These are phyloP conservation scores for Colletotrichum incanum DNA, from an alignment of 2,329 filamentous ascomycete species.

Conservation along the genomic window DNA sequence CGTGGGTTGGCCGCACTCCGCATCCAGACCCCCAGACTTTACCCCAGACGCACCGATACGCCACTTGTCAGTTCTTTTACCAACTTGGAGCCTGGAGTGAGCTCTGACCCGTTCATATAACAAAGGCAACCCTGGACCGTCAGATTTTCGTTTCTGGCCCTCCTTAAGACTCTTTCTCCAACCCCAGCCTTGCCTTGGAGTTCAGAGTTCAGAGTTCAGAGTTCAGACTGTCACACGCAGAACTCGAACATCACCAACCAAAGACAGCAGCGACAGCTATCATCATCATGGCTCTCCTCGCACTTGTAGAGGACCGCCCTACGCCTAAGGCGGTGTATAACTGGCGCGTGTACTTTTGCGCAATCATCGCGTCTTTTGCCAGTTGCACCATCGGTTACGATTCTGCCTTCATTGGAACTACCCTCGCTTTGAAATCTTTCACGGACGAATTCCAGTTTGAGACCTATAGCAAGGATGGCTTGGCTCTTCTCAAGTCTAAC, in stretches of 20 bases:
- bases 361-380: constrained; percentile 69
- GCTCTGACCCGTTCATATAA: constrained; percentile 33
- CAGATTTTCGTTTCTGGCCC: not conserved
- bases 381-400: constrained; percentile 75
- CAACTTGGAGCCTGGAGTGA: constrained; percentile 10
- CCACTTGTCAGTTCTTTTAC: constrained; percentile 24
- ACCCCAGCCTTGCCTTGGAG: constrained; percentile 20
- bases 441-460: constrained; percentile 77
- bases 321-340: constrained; percentile 73
- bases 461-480: constrained; percentile 60
- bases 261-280: constrained; percentile 11
- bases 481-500: constrained; percentile 78
- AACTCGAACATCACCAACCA: constrained; percentile 20
- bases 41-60: constrained; percentile 40
- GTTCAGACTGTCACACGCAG: constrained; percentile 28
- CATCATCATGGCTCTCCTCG: constrained; percentile 61
- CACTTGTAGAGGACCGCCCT: constrained; percentile 70
- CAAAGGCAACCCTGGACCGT: constrained; percentile 34
- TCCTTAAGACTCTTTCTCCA: constrained; percentile 22
- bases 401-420: constrained; percentile 85
- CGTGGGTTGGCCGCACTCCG: constrained; percentile 35
- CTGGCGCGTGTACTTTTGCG: constrained; percentile 72
- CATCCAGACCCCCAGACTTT: constrained; percentile 39
- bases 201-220: constrained; percentile 29
- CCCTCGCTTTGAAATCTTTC: constrained; percentile 80